Percentiles rank a stretch among this genome's conserved stretches.
phyloP scores from a whole-genome alignment of 2,329 filamentous ascomycete species.

The Cladophialophora immunda region DNA sequence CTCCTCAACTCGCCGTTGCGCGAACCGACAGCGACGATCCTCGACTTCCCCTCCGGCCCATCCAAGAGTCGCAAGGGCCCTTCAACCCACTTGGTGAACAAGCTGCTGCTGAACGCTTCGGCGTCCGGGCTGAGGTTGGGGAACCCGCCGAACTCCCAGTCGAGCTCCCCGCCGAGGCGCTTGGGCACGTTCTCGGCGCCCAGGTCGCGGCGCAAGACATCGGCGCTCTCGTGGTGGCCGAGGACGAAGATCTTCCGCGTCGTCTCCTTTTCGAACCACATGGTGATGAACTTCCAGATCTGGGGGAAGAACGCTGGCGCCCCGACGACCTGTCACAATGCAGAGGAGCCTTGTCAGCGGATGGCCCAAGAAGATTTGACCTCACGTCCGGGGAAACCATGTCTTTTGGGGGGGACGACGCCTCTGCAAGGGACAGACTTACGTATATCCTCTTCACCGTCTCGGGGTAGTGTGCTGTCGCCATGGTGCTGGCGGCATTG shows the following conservation, averaged over 20 bases:
- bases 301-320: slow-evolving; percentile 79
- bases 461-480: slow-evolving; percentile 27
- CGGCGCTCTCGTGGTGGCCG: slow-evolving; percentile 16
- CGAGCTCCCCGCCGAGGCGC: slow-evolving; percentile 20
- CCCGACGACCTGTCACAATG: slow-evolving; percentile 19
- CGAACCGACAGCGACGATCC: slow-evolving; percentile 22
- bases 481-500: slow-evolving; percentile 24
- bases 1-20: slow-evolving; percentile 18
- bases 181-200: slow-evolving; percentile 19
- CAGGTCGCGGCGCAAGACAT: slow-evolving; percentile 12
- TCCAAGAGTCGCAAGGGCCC: slow-evolving; percentile 14
- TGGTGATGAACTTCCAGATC: slow-evolving; percentile 91
- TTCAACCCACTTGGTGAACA: slow-evolving; percentile 3
- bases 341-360: too few relatives aligned
- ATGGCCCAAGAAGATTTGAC: too few relatives aligned
- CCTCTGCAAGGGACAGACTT: neutral
- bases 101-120: slow-evolving; percentile 9
- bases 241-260: slow-evolving; percentile 25
- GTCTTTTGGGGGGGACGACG: too few relatives aligned
- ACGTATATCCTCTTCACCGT: slow-evolving; percentile 27
- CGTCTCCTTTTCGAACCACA: slow-evolving; percentile 72
- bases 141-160: slow-evolving; percentile 25
- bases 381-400: neutral
- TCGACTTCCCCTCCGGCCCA: slow-evolving; percentile 10
- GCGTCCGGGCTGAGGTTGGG: slow-evolving; percentile 19